Base-by-base conservation (phyloP, 2,329 filamentous ascomycete genomes). In the Emericellopsis cladophorae region DNA sequence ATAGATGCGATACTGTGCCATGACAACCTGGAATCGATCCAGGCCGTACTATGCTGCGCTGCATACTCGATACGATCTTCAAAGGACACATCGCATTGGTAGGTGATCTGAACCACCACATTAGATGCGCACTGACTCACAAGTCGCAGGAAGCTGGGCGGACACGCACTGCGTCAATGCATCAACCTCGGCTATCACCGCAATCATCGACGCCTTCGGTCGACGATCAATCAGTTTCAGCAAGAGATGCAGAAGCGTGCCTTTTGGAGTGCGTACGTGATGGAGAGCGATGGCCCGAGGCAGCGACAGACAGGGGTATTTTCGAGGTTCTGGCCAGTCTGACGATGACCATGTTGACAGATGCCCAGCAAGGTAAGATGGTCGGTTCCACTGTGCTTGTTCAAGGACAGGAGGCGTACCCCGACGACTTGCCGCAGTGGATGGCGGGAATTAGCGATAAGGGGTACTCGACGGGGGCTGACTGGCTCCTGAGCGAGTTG, bases 111-210 rank as follows among this genome's bases (percentile, higher is more conserved):
- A 7, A 8, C 18, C 18, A 21, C 35, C 4, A 14, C 15, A 11
- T 37, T 10, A 6, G n/a, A 16, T 14, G 14, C 14, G 21, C 14
- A 2, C n/a, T 51, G 47, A 44, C 33, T 31, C 22, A 37, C 18
- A 7, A 14, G 5, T 14, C 12, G 11, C 35, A 54, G 54, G 54
- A 54, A 52, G 39, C 39, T 58, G 0, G 47, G 53, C 8, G 53
- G 55, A 2, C 33, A 54, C 21, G 55, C 55, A 9, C 36, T 58
- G 2, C 49, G 56, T 7, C 51, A 55, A 22, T 58, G 55, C 37
- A 49, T 57, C 21, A 51, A 58, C 21, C 45, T 58, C 5, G 55
- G 55, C 4, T 56, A 55, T 31, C 56, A 58, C 42, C 49, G 55
- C 1, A 37, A 16, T 14, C 22, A 18, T 8, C 14, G 14, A 12